These are phyloP conservation scores for Cutaneotrichosporon sp. DNA, from an alignment of 1,284 basidiomycete species.

Conservation along the genomic window DNA sequence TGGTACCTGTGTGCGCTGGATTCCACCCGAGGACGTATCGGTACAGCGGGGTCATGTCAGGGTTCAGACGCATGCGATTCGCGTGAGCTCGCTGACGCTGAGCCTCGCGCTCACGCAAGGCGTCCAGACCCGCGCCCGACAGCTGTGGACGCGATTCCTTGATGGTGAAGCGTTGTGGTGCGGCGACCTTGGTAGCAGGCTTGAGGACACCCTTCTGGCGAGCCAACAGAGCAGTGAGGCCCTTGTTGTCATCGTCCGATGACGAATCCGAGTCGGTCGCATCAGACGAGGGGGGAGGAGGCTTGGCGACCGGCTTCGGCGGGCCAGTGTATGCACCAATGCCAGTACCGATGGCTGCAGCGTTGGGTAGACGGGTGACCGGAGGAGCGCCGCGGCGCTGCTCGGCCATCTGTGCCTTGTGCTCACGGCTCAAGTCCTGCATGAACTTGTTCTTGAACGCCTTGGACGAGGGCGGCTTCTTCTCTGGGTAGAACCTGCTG, in stretches of 20 bases:
- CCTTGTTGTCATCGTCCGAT: constrained; percentile 60
- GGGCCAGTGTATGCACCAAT: constrained; percentile 43
- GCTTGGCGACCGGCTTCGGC: constrained; percentile 16
- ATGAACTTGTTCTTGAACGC: constrained; percentile 47
- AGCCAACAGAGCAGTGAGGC: constrained; percentile 66
- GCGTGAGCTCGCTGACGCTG: constrained; percentile 65
- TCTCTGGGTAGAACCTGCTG: constrained; percentile 19
- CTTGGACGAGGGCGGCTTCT: constrained; percentile 25
- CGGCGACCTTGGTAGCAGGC: constrained; percentile 48
- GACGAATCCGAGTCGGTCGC: constrained; percentile 49
- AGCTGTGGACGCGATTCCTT: constrained; percentile 64
- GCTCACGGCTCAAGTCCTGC: constrained; percentile 42
- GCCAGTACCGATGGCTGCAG: constrained; percentile 40
- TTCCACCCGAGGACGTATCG: constrained; percentile 83
- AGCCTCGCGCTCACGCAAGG: constrained; percentile 48
- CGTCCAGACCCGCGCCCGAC: constrained; percentile 57
- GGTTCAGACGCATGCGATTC: constrained; percentile 71
- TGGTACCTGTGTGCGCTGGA: constrained; percentile 67
- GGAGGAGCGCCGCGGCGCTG: constrained; percentile 16
- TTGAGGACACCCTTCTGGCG: constrained; percentile 23
- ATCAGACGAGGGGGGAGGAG: constrained; percentile 31
- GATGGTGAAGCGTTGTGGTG: constrained; percentile 52
- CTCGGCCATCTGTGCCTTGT: constrained; percentile 23
- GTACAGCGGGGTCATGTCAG: constrained; percentile 79
- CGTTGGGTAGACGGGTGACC: constrained; percentile 32